Evolutionary conservation across 2,329 filamentous ascomycete genomes (phyloP), one percentile per base, ranked within the genome.

Genomic region (Sporothrix schenckii): DNA sequence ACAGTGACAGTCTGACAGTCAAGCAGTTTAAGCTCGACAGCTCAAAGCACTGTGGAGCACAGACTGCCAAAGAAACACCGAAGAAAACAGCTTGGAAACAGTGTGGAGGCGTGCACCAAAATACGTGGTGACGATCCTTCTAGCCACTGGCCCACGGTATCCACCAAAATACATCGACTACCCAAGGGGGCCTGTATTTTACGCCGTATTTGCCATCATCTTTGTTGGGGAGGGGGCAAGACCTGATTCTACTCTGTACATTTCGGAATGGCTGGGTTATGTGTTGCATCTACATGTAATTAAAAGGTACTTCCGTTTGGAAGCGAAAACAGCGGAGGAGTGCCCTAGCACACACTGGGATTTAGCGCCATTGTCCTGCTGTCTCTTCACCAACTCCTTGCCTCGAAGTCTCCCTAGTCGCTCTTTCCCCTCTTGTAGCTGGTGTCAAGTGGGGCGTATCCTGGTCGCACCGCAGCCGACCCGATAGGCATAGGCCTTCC

Each of bases 261-360:
- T 68, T 56, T 68, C 56, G 69, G 69, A 63, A 71, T 68, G 69
- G 76, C 39, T 76, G 72, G 30, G 77, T 7, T 7, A 34, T 34
- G 34, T 34, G 34, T 30, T 30, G 27, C 4, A 30, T 30, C 27
- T 30, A 30, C 4, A 3, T 30, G 3, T 30, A 30, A 30, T 24
- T 24, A 30, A 3, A 30, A 30, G 4, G 27, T 34, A 7, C 34
- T 34, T 34, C 34, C 7, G 34, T 34, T 7, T 0, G 34, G 16
- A 52, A 49, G 16, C 4, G 44, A 34, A 21, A 52, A n/a, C 4
- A 34, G 34, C 21, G 27, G 44, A 50, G 69, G 63, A 63, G 39
- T 6, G 30, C 69, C 34, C 69, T 70, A 70, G 41, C 52, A 47
- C 19, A 30, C 52, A 21, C 39, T 13, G 24, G 24, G 39, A 24